These are phyloP conservation scores for Phytophthora sansomeana DNA, from an alignment of 352 stramenopile genomes.

Conservation along the genomic window DNA sequence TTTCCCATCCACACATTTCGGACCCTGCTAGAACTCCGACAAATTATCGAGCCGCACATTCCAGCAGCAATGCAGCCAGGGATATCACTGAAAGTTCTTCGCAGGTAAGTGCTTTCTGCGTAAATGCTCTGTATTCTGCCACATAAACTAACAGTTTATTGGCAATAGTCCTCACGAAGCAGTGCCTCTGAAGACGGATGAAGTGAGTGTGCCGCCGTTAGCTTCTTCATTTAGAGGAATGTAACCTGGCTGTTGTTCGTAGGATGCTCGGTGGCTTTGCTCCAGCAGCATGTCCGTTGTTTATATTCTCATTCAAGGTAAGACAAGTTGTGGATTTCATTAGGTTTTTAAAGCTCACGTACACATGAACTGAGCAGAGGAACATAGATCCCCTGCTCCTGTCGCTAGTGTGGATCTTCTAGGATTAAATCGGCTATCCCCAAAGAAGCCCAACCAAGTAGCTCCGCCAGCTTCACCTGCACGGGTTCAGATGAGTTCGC, in stretches of 20 bases:
- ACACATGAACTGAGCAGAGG: constrained; percentile 1
- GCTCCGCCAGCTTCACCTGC: constrained; percentile 10
- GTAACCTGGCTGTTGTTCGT: constrained; percentile 1
- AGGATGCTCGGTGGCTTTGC: constrained; percentile 36
- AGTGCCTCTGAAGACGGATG: constrained; percentile 34
- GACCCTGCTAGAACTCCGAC: constrained; percentile 39
- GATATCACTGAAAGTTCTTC: constrained; percentile 46
- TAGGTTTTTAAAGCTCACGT: constrained; percentile 2
- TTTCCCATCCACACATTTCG: constrained; percentile 46
- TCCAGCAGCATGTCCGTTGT: constrained; percentile 28
- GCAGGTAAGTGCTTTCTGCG: constrained; percentile 37
- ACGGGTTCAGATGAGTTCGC: constrained; percentile 9
- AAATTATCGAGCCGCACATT: constrained; percentile 53
- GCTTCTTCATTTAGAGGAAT: background rate
- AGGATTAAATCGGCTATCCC: constrained; percentile 24
- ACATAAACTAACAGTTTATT: constrained; percentile 10
- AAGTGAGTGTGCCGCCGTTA: constrained; percentile 14
- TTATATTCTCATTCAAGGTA: constrained; percentile 44
- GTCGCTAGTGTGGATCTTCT: constrained; percentile 42
- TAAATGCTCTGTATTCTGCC: background rate
- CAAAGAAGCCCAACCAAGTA: constrained; percentile 8
- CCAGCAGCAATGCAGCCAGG: constrained; percentile 31
- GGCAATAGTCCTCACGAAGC: constrained; percentile 28
- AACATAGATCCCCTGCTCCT: constrained; percentile 9
- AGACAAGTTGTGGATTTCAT: background rate